Base-by-base conservation (phyloP, 306 rosid species). In the Adenanthera pavonina region DNA sequence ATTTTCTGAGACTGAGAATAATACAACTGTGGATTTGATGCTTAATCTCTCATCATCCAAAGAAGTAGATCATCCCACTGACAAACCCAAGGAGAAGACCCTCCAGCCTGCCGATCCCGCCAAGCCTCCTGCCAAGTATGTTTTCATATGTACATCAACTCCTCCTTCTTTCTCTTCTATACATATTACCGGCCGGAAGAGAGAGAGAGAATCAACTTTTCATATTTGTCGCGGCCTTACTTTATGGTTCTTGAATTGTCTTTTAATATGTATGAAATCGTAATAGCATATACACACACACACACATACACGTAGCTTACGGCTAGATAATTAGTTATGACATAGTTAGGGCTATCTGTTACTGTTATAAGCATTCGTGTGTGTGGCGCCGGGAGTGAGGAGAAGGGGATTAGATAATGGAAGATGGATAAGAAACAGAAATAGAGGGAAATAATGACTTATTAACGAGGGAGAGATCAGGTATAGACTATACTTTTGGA, bases 91-190 rank as follows among this genome's bases (percentile, higher is more conserved):
- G 82, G 91, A 85, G 43, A 88, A 84, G 80, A 80, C 71, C 53
- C 90, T 87, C 51, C 87, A 83, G 30, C 61, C 90, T 30, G 77
- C 96, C 15, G 92, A 92, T 86, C 92, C 94, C 0, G 79, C 92
- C 53, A 95, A 87, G 67, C 99, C 91, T 87, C 93, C 98, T 1
- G 87, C 96, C 81, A 95, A 93, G 99, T 95, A 90, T 80, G 87
- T 72, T 44, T 5, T 69, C 7, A 1, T 4, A 25, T 25, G 1
- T 25, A 25, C 30, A 25, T 25, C 30, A 25, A 25, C 30, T 25
- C 30, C 8, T 20, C 3, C 16, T 60, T 30, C 35, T 25, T 2
- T 60, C 10, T 17, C 33, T 17, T n/a, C 8, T 56, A 56, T 7
- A 56, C 6, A n/a, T 15, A 51, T 11, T 25, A 17, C 9, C 59